Evolutionary conservation across 345 rosid species (phyloP).

Genomic region (Triadica sebifera): DNA sequence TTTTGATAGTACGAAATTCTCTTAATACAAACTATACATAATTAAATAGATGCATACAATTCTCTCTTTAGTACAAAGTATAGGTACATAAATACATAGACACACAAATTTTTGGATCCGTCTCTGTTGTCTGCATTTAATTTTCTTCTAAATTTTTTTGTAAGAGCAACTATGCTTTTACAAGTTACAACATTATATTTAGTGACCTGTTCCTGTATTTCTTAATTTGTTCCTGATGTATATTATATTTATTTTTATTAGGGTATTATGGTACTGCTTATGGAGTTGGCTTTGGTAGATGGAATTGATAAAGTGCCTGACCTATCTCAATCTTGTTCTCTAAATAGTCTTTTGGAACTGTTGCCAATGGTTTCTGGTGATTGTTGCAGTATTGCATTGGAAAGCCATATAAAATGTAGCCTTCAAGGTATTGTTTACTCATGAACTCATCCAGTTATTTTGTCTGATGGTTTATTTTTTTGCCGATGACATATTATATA

Average conservation of each 20-base stretch:
- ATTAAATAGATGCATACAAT: too few relatives aligned
- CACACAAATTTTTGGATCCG: background rate
- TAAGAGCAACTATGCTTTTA: background rate
- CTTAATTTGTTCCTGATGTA: background rate
- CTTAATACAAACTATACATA: too few relatives aligned
- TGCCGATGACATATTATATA: constrained; percentile 14
- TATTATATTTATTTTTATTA: constrained; percentile 32
- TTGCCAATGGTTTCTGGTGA: constrained; percentile 46
- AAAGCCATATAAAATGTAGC: constrained; percentile 51
- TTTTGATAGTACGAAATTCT: too few relatives aligned
- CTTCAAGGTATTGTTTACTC: constrained; percentile 56
- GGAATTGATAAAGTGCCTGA: constrained; percentile 53
- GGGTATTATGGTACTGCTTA: constrained; percentile 51
- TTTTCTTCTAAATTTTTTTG: background rate
- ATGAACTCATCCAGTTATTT: constrained; percentile 5
- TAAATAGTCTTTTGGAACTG: constrained; percentile 51
- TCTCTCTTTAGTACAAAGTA: too few relatives aligned
- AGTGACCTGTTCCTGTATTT: background rate
- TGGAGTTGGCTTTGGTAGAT: constrained; percentile 75
- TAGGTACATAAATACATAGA: too few relatives aligned
- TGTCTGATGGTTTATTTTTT: constrained; percentile 18
- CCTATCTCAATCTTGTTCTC: constrained; percentile 40
- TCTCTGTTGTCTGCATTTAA: background rate
- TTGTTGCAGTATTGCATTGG: constrained; percentile 38
- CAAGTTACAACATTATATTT: background rate